These are phyloP conservation scores for Aspergillus caelatus DNA, from an alignment of 2,329 filamentous ascomycete genomes.

Conservation along the genomic window DNA sequence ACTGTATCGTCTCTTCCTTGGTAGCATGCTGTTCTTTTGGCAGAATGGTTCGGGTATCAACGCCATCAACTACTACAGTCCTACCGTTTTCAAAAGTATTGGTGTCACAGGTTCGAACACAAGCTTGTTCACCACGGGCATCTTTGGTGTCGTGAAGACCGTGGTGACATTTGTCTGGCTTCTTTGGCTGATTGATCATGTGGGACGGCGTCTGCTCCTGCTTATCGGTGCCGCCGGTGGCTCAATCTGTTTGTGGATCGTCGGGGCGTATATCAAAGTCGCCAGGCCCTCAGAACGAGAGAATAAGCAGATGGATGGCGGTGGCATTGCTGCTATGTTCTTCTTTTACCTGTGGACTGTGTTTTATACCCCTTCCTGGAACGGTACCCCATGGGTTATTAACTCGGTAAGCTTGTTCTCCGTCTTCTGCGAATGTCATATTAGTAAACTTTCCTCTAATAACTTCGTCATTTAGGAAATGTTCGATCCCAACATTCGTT, in stretches of 20 bases:
- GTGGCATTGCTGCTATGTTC: conserved; percentile 52
- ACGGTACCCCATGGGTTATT: conserved; percentile 75
- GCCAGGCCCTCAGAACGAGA: conserved; percentile 28
- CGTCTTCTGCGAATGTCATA: neutral
- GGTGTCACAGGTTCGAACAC: conserved; percentile 63
- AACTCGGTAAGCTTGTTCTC: conserved; percentile 52
- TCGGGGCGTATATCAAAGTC: conserved; percentile 43
- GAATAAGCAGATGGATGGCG: conserved; percentile 28
- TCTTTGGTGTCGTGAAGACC: conserved; percentile 78
- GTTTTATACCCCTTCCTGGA: conserved; percentile 74
- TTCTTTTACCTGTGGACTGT: conserved; percentile 78
- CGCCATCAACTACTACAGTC: conserved; percentile 75
- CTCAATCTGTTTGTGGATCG: conserved; percentile 47
- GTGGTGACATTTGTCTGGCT: conserved; percentile 69
- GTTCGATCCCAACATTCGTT: conserved; percentile 70
- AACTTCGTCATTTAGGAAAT: conserved; percentile 54
- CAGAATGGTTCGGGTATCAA: conserved; percentile 80
- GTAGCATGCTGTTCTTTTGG: conserved; percentile 74
- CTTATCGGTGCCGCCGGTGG: conserved; percentile 66
- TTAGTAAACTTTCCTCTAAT: neutral
- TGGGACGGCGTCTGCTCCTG: conserved; percentile 65
- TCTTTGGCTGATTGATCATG: conserved; percentile 67
- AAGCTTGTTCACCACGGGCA: conserved; percentile 68
- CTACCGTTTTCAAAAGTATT: conserved; percentile 69
- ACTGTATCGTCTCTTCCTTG: conserved; percentile 73